A percentile compares a stretch with the other conserved stretches of the same genome.
Conservation (phyloP, 805 yeast species). For the Nakazawaea sp. region DNA sequence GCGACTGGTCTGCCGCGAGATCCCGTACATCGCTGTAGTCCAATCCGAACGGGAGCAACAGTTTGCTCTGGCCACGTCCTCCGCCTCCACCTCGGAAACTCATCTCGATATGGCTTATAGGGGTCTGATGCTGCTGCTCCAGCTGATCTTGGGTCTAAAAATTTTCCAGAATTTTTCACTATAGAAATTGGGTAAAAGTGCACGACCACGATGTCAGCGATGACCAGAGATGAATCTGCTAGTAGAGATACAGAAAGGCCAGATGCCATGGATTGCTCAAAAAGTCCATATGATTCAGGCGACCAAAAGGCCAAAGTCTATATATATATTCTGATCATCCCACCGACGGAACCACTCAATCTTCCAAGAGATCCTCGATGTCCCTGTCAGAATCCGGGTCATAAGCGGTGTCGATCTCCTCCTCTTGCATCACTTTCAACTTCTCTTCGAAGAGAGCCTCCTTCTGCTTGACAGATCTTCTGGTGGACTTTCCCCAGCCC, state of each 20-base stretch:
- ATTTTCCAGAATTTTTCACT: background rate
- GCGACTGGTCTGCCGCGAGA: slow-evolving; percentile 28
- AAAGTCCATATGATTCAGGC: too few relatives aligned
- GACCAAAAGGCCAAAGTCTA: too few relatives aligned
- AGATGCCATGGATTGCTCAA: too few relatives aligned
- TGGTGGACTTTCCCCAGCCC: slow-evolving; percentile 80
- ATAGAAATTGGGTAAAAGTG: too few relatives aligned
- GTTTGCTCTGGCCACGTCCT: slow-evolving; percentile 30
- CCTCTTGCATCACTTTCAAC: slow-evolving; percentile 32
- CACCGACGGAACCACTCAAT: too few relatives aligned
- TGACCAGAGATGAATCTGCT: too few relatives aligned
- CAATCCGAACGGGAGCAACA: slow-evolving; percentile 62
- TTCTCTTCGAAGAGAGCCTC: slow-evolving; percentile 45
- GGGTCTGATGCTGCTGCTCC: too few relatives aligned
- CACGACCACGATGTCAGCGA: too few relatives aligned
- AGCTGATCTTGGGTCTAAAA: background rate
- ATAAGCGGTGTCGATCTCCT: slow-evolving; percentile 31
- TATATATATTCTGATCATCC: too few relatives aligned
- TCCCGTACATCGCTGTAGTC: slow-evolving; percentile 54
- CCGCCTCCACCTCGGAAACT: slow-evolving; percentile 37
- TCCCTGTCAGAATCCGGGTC: slow-evolving; percentile 56
- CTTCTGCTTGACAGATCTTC: slow-evolving; percentile 50
- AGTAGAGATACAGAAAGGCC: too few relatives aligned
- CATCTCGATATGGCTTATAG: too few relatives aligned
- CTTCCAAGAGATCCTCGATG: slow-evolving; percentile 61